phyloP scores from a whole-genome alignment of 2,329 filamentous ascomycete genomes.

The Madurella mycetomatis region DNA sequence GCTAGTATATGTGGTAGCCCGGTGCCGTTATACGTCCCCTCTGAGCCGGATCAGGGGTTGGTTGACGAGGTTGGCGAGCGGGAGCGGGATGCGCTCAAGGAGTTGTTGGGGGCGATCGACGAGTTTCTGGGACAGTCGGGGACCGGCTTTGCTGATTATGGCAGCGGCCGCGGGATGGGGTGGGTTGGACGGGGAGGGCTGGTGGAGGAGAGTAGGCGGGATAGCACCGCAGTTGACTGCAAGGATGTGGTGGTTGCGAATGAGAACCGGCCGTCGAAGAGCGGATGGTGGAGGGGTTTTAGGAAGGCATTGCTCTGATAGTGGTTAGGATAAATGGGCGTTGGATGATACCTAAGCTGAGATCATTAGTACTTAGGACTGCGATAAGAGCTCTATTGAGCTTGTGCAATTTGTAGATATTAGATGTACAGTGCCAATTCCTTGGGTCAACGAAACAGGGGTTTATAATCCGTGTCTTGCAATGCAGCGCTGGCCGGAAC shows the following conservation, averaged over 20 bases:
- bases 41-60: too few species aligned
- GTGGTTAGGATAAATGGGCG: background rate
- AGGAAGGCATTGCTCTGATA: background rate
- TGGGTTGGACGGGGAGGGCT: background rate
- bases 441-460: too few species aligned
- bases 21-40: too few species aligned
- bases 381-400: too few species aligned
- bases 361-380: too few species aligned
- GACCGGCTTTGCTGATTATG: background rate
- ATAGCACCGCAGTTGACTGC: background rate
- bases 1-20: background rate
- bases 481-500: too few species aligned
- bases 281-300: background rate
- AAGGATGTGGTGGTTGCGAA: too few species aligned
- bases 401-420: too few species aligned
- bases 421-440: too few species aligned
- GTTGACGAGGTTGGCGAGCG: background rate
- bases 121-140: background rate
- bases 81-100: slow-evolving; percentile 9
- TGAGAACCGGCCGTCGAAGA: too few species aligned
- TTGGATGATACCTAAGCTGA: too few species aligned
- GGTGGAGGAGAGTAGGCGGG: background rate
- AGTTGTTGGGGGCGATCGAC: slow-evolving; percentile 13
- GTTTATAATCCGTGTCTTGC: too few species aligned
- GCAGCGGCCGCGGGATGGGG: background rate